Evolutionary conservation across 2,329 filamentous ascomycete genomes (phyloP), one percentile per base, ranked within the genome.

Genomic region (Cercospora brassicicola): DNA sequence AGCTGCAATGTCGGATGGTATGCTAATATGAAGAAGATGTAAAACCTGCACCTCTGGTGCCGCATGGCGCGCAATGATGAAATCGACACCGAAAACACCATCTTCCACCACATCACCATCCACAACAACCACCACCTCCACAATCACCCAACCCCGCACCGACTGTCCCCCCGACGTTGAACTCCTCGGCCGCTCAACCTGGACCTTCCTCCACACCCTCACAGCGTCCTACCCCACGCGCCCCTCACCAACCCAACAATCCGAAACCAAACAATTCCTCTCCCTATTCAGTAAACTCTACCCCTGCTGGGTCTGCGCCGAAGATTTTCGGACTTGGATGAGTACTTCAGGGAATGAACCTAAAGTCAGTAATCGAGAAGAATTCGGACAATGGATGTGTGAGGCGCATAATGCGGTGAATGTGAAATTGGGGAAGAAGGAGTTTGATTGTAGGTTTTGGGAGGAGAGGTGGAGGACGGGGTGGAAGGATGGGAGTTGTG

Each of bases 81-180:
- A 71, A 51, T 66, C 70, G n/a, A 66, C 72, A 20, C 72, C 75
- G 2, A 69, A 79, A 55, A 56, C 64, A 33, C 77, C 23, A 36
- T 42, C 62, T 26, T 31, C 15, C 10, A 13, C 18, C 9, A 3
- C 82, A 13, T 83, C 85, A 7, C 2, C 55, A 45, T 2, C 23
- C 2, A 15, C 18, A 26, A 4, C 33, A 10, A 55, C 36, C 2
- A 15, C 33, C 33, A 0, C 45, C 3, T 15, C 45, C 45, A 26
- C 20, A n/a, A n/a, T n/a, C 20, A 3, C 45, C 20, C 48, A 30
- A n/a, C 53, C 30, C 28, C 53, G 53, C 53, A 70, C 83, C 66
- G 91, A 96, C 80, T 98, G 94, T 78, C 95, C 95, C 0, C 91
- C 95, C 0, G 94, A 98, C 78, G 92, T 97, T 71, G 93, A 96